These are phyloP conservation scores for Thalassiosira hispida DNA, from an alignment of 352 stramenopile genomes.

Conservation along the genomic window DNA sequence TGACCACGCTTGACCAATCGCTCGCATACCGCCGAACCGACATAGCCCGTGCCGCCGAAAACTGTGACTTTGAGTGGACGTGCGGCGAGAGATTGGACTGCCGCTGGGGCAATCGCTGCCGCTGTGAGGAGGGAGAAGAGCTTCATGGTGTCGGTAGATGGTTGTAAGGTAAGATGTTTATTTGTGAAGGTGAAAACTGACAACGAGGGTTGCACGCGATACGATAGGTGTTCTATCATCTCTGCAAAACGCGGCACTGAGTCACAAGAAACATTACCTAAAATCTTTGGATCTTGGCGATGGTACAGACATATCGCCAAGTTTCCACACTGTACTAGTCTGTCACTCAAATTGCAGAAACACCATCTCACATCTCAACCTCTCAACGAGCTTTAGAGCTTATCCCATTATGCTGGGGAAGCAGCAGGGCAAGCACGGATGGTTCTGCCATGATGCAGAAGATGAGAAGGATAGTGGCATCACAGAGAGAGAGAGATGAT, in stretches of 20 bases:
- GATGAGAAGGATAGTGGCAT: too few relatives aligned
- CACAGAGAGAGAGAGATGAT: too few relatives aligned
- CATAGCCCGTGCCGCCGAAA: constrained; percentile 63
- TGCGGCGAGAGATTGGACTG: constrained; percentile 23
- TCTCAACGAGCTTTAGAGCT: too few relatives aligned
- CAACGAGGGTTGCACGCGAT: too few relatives aligned
- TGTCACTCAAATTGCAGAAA: too few relatives aligned
- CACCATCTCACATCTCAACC: too few relatives aligned
- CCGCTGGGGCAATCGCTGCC: constrained; percentile 3
- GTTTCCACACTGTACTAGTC: too few relatives aligned
- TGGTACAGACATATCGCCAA: not conserved
- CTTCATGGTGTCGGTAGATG: constrained; percentile 10
- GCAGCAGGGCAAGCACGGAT: too few relatives aligned
- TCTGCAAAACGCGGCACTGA: too few relatives aligned
- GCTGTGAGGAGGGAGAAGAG: constrained; percentile 8
- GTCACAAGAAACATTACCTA: not conserved
- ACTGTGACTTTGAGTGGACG: constrained; percentile 46
- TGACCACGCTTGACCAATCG: constrained; percentile 54
- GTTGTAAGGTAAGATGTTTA: not conserved
- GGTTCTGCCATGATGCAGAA: too few relatives aligned
- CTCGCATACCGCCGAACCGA: constrained; percentile 61
- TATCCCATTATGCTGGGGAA: too few relatives aligned
- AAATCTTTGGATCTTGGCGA: not conserved
- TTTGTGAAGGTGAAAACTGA: not conserved
- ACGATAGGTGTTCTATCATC: too few relatives aligned